A percentile compares a stretch with the other conserved stretches of the same genome.
Conservation (phyloP, 1,284 basidiomycete genomes). For the Ceratobasidium sp. region DNA sequence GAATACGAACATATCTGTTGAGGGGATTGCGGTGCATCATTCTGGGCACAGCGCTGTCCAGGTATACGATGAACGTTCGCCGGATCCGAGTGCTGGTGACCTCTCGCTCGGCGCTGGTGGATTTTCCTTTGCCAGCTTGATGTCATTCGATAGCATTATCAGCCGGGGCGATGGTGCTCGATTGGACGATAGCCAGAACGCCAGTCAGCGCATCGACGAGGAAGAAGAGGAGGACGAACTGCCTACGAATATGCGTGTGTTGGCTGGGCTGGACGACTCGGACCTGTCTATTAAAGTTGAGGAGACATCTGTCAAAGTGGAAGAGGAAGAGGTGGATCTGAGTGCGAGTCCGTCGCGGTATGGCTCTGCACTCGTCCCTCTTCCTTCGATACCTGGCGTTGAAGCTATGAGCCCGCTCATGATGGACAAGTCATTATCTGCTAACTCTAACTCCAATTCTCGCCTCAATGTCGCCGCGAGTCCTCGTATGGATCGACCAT, state of each 20-base stretch:
- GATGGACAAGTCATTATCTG: not conserved
- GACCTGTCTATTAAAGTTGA: slow-evolving; percentile 47
- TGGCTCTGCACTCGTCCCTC: not conserved
- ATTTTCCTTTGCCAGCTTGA: slow-evolving; percentile 28
- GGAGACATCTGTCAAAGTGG: slow-evolving; percentile 43
- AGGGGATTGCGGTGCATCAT: slow-evolving; percentile 28
- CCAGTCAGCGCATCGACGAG: slow-evolving; percentile 53
- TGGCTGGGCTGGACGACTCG: slow-evolving; percentile 47
- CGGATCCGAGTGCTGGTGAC: slow-evolving; percentile 28
- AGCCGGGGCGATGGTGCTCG: slow-evolving; percentile 16
- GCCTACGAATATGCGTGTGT: slow-evolving; percentile 50
- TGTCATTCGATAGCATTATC: slow-evolving; percentile 38
- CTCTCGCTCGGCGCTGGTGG: slow-evolving; percentile 18
- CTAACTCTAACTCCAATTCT: slow-evolving; percentile 14
- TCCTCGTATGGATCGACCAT: too few relatives aligned
- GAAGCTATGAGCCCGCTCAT: slow-evolving; percentile 17
- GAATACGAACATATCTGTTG: not conserved
- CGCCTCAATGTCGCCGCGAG: not conserved
- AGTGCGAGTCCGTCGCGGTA: not conserved
- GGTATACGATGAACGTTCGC: slow-evolving; percentile 27
- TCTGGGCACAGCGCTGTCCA: slow-evolving; percentile 38
- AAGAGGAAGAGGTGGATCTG: slow-evolving; percentile 17
- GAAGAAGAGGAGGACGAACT: slow-evolving; percentile 58
- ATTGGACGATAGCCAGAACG: not conserved
- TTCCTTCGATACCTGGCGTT: not conserved